Base-by-base conservation (phyloP, 768 basidiomycete genomes). In the Cystofilobasidium capitatum region DNA sequence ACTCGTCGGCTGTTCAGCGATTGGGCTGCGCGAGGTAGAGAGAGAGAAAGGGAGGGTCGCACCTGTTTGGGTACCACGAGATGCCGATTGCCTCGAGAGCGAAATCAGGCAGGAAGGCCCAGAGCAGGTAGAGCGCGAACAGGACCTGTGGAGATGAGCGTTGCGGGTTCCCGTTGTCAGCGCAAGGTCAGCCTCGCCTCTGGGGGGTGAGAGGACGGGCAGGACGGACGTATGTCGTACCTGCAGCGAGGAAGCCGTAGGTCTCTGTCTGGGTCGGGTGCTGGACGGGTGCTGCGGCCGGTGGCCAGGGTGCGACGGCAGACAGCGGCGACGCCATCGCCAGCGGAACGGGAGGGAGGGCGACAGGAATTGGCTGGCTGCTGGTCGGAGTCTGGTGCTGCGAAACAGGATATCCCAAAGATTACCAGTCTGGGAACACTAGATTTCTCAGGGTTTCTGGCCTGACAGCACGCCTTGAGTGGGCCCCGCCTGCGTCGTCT, bases 21-120 rank as follows among this genome's bases (percentile, higher is more conserved):
- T 17, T n/a, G n/a, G 20, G 24, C 24, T 16, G 2, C 33, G 2
- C 12, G 7, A 14, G 47, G 22, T 26, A 4, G 29, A 20, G 42
- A 8, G 62, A 5, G 22, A 4, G 26, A 22, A 29, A 33, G 24
- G 40, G 14, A 39, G 37, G 37, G 44, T 14, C 73, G 8, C 45
- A 75, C 76, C 73, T 66, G 62, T 73, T 69, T 20, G 77, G 77
- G 58, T 74, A 72, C 77, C 77, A 77, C 12, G 69, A 72, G 67
- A 74, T 71, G 14, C 72, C 72, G 16, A 67, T 59, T 4, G 42
- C 35, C 20, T 72, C 70, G 16, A 75, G 45, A 63, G 71, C 72
- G 24, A 42, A 39, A 8, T 66, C 45, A 0, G 76, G 77, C 1
- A 70, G 54, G 26, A 76, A 70, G 0, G 75, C 75, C 77, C 77